These are phyloP conservation scores for Cyberlindnera amylophila DNA, from an alignment of 805 yeast genomes.

Conservation along the genomic window DNA sequence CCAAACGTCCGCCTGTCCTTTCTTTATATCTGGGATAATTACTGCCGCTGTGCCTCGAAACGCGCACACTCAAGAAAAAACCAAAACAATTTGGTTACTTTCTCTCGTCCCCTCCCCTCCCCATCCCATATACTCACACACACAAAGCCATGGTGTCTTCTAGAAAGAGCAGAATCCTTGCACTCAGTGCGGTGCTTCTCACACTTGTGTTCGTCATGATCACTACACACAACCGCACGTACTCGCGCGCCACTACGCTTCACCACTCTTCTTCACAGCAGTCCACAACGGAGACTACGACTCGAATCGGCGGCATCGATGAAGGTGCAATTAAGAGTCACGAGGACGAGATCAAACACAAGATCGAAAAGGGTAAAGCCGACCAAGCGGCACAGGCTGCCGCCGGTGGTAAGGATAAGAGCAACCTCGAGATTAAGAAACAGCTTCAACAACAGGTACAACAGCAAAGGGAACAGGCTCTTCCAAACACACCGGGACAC, in stretches of 20 bases:
- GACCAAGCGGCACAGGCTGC: slow-evolving; percentile 8
- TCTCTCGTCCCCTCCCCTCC: neutral
- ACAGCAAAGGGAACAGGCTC: slow-evolving; percentile 1
- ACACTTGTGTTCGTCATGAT: slow-evolving; percentile 36
- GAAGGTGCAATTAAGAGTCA: slow-evolving; percentile 38
- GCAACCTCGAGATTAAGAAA: slow-evolving; percentile 5
- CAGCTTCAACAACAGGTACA: neutral
- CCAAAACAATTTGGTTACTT: too few species aligned
- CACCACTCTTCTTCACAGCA: neutral
- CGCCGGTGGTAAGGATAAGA: neutral
- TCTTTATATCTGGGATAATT: too few species aligned
- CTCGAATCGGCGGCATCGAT: slow-evolving; percentile 34
- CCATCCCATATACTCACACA: neutral
- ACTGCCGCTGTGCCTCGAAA: too few species aligned
- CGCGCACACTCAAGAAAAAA: too few species aligned
- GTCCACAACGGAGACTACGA: slow-evolving; percentile 14
- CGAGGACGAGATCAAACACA: slow-evolving; percentile 29
- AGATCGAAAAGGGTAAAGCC: slow-evolving; percentile 10
- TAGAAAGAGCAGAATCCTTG: slow-evolving; percentile 38
- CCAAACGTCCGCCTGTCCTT: too few species aligned
- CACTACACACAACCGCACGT: slow-evolving; percentile 23
- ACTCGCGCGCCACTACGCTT: slow-evolving; percentile 1
- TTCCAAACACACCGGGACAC: neutral
- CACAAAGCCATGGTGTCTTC: slow-evolving; percentile 13
- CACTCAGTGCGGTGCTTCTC: slow-evolving; percentile 38